A percentile compares a stretch with the other conserved stretches of the same genome.
These are phyloP conservation scores for Areca catechu DNA, from an alignment of 176 grass and related monocot species.

Conservation along the genomic window DNA sequence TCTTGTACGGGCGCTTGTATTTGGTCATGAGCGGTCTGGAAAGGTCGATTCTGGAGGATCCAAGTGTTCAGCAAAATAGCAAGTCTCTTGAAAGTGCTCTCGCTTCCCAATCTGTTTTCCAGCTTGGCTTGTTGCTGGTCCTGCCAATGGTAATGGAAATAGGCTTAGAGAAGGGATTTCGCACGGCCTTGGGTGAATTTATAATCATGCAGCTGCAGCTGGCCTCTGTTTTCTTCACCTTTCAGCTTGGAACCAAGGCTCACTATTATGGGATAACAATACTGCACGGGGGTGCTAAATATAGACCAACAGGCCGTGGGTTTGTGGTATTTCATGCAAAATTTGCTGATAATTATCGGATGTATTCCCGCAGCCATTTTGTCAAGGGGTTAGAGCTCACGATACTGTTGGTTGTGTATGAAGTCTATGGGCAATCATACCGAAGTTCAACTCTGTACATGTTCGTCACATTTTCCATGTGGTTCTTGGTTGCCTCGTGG, in stretches of 20 bases:
- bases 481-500: conserved; percentile 90
- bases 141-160: conserved; percentile 96
- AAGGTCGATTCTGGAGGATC: conserved; percentile 67
- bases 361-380: conserved; percentile 97
- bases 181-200: conserved; percentile 82
- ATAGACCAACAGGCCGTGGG: conserved; percentile 68
- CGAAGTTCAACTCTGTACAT: conserved; percentile 65
- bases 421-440: conserved; percentile 65
- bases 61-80: conserved; percentile 50
- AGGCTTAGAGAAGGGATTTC: conserved; percentile 91
- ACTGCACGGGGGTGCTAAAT: conserved; percentile 82
- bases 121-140: conserved; percentile 80
- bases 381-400: conserved; percentile 82
- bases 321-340: conserved; percentile 86
- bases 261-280: conserved; percentile 95
- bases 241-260: conserved; percentile 87
- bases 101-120: conserved; percentile 83
- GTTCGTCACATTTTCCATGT: conserved; percentile 81
- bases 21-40: conserved; percentile 90
- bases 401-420: conserved; percentile 73
- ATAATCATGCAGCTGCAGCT: conserved; percentile 95
- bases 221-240: conserved; percentile 88
- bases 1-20: conserved; percentile 88
- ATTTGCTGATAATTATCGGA: conserved; percentile 85
- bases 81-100: conserved; percentile 84